Base-by-base conservation (phyloP, 371 early-diverging fungal species). In the Zopfochytrium polystomum region DNA sequence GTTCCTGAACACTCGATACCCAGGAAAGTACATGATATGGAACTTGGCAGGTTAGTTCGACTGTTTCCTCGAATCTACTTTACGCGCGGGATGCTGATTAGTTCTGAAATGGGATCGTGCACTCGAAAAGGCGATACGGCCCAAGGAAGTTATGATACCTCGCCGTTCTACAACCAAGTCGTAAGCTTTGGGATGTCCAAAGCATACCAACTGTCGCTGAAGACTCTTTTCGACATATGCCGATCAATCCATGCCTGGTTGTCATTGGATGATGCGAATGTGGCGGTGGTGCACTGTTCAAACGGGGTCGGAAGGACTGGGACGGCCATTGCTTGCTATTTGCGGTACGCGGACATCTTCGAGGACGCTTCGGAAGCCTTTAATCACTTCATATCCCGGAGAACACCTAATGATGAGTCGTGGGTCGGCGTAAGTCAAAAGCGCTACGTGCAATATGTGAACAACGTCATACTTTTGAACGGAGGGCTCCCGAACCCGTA, bases 11-110 rank as follows among this genome's bases (percentile, higher is more conserved):
- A 60, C 72, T 13, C 38, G 75, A 30, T 81, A 77, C 63, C 38
- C 55, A 23, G 58, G 63, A 13, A 57, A 69, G 23, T 83, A 73
- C 64, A 71, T 83, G 74, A 47, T 83, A 3, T 82, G 69, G 71
- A 80, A 82, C 55, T 54, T 82, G 51, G 75, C 75, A n/a, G 78
- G 74, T 73, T 30, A n/a, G n/a, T n/a, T n/a, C n/a, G n/a, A n/a
- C n/a, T n/a, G n/a, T n/a, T n/a, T n/a, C n/a, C n/a, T n/a, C n/a
- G n/a, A n/a, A n/a, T n/a, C n/a, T n/a, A n/a, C n/a, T n/a, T n/a
- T n/a, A n/a, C n/a, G n/a, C n/a, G n/a, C n/a, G n/a, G n/a, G n/a
- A n/a, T n/a, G n/a, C n/a, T n/a, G n/a, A n/a, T n/a, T n/a, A n/a
- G n/a, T n/a, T n/a, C n/a, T n/a, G n/a, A n/a, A n/a, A n/a, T n/a